Evolutionary conservation across 306 rosid species (phyloP).

Genomic region (Parietaria judaica): DNA sequence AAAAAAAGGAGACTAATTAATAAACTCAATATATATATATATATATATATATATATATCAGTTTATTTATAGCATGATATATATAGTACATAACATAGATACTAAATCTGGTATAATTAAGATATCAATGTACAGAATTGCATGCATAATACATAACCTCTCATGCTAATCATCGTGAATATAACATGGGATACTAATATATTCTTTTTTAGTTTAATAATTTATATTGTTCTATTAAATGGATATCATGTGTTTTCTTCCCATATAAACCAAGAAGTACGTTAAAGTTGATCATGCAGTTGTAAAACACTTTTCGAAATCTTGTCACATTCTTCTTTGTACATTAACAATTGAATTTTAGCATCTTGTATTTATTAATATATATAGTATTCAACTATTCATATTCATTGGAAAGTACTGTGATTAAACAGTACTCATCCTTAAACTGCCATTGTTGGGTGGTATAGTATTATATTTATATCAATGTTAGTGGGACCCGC

Average conservation of each 20-base stretch:
- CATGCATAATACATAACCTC: too few species aligned
- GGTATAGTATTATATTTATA: not conserved
- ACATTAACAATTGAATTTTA: not conserved
- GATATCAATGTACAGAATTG: too few species aligned
- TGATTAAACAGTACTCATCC: constrained; percentile 1
- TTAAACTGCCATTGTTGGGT: not conserved
- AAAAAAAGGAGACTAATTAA: not conserved
- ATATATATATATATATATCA: not conserved
- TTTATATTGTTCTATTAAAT: too few species aligned
- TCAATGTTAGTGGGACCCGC: not conserved
- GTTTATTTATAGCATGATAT: too few species aligned
- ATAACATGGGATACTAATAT: too few species aligned
- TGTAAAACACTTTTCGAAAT: not conserved
- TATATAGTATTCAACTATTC: too few species aligned
- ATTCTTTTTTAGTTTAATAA: too few species aligned
- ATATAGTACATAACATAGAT: too few species aligned
- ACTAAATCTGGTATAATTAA: too few species aligned
- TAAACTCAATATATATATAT: not conserved
- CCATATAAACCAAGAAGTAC: not conserved
- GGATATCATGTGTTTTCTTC: too few species aligned
- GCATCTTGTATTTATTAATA: not conserved
- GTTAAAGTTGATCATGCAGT: not conserved
- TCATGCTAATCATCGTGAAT: too few species aligned
- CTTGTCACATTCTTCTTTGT: not conserved
- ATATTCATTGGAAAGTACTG: not conserved